These are phyloP conservation scores for Lachnellula suecica DNA, from an alignment of 2,329 filamentous ascomycete genomes.

Conservation along the genomic window DNA sequence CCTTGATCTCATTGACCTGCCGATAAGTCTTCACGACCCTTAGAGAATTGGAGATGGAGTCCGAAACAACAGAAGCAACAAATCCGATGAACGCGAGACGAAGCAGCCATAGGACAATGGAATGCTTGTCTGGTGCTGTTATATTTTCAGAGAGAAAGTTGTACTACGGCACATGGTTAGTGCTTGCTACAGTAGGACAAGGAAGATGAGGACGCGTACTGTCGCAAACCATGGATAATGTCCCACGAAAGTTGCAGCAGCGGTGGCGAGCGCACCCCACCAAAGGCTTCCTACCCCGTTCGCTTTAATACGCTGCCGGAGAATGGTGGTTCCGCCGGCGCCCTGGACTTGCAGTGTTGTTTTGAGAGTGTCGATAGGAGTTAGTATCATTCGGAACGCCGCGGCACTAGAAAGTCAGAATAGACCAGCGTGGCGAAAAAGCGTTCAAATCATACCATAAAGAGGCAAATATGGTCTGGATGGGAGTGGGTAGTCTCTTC, in stretches of 20 bases:
- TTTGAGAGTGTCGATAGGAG: slow-evolving; percentile 49
- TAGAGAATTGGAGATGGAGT: slow-evolving; percentile 47
- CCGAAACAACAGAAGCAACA: slow-evolving; percentile 44
- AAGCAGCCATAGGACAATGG: slow-evolving; percentile 41
- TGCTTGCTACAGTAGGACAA: slow-evolving; percentile 1
- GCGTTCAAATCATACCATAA: slow-evolving; percentile 34
- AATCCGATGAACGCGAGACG: slow-evolving; percentile 45
- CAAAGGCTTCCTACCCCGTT: slow-evolving; percentile 46
- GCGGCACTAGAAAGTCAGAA: slow-evolving; percentile 37
- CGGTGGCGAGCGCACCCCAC: slow-evolving; percentile 50
- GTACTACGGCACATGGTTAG: slow-evolving; percentile 33
- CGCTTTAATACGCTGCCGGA: slow-evolving; percentile 44
- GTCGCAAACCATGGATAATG: slow-evolving; percentile 52
- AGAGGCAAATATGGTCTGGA: slow-evolving; percentile 48
- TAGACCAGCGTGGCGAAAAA: background rate
- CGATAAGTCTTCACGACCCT: slow-evolving; percentile 49
- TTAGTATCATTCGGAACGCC: slow-evolving; percentile 46
- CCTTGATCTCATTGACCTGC: slow-evolving; percentile 47
- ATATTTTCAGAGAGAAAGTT: slow-evolving; percentile 42
- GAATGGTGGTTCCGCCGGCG: slow-evolving; percentile 39
- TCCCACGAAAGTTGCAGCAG: slow-evolving; percentile 47
- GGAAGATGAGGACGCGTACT: slow-evolving; percentile 25
- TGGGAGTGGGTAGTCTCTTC: slow-evolving; percentile 40
- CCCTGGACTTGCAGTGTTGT: slow-evolving; percentile 50
- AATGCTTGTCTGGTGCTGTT: slow-evolving; percentile 40